Percentiles rank a stretch among this genome's conserved stretches.
These are phyloP conservation scores for Sisymbrium altissimum DNA, from an alignment of 345 rosid species.

Conservation along the genomic window DNA sequence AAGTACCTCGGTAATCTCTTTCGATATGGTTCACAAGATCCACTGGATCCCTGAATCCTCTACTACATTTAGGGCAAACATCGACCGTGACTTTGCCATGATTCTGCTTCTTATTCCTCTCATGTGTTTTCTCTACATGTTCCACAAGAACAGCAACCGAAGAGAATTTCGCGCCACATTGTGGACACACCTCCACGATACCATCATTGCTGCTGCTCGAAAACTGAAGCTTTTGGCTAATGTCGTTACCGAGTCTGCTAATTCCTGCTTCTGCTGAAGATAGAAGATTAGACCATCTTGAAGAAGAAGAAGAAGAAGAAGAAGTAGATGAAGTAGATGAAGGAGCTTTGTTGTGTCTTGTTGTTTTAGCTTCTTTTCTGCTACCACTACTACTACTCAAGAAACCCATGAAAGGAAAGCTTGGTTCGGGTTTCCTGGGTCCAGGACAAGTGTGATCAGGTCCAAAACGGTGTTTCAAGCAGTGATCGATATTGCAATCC, in stretches of 20 bases:
- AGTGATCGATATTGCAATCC: constrained; percentile 76
- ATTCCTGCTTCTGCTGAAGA: constrained; percentile 84
- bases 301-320: constrained; percentile 47
- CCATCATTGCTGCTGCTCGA: constrained; percentile 41
- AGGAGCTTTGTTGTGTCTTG: constrained; percentile 31
- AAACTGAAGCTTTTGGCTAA: constrained; percentile 61
- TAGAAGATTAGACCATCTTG: constrained; percentile 69
- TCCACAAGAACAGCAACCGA: constrained; percentile 60
- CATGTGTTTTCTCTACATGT: constrained; percentile 64
- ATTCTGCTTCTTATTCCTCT: constrained; percentile 44
- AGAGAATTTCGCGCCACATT: constrained; percentile 66
- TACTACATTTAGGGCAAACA: constrained; percentile 88
- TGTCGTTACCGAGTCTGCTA: constrained; percentile 55
- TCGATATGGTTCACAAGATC: constrained; percentile 89
- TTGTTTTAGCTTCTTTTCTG: constrained; percentile 45
- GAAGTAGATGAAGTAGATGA: constrained; percentile 33
- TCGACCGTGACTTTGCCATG: constrained; percentile 60
- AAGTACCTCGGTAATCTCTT: constrained; percentile 81
- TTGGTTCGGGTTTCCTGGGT: constrained; percentile 50
- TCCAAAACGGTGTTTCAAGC: constrained; percentile 92
- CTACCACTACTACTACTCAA: constrained; percentile 35
- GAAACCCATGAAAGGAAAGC: constrained; percentile 51
- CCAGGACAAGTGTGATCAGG: constrained; percentile 83
- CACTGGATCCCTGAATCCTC: constrained; percentile 81
- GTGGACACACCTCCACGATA: constrained; percentile 63